Conservation (phyloP, 495 filamentous ascomycete species). For the Talaromyces borbonicus region DNA sequence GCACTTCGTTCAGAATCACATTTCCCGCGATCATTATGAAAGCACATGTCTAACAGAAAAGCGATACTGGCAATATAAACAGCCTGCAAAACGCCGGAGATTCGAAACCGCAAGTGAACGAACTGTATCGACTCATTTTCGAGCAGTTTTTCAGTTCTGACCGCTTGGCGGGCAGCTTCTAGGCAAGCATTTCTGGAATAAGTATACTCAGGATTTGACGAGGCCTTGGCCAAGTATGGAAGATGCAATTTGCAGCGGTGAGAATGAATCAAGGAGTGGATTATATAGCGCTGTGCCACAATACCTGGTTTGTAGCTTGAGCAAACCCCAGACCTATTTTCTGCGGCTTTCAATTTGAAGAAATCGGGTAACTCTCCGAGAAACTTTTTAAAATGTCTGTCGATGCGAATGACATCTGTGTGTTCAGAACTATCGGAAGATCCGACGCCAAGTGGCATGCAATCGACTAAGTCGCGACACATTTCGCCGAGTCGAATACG, state of each 20-base stretch:
- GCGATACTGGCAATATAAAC: constrained; percentile 30
- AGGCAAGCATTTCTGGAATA: constrained; percentile 27
- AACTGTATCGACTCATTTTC: constrained; percentile 15
- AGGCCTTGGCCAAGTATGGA: constrained; percentile 21
- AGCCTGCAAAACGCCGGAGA: constrained; percentile 20
- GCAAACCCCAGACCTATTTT: background rate
- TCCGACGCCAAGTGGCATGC: constrained; percentile 14
- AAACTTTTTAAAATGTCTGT: constrained; percentile 21
- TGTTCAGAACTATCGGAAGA: constrained; percentile 9
- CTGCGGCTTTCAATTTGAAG: constrained; percentile 7
- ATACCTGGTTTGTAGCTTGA: constrained; percentile 11
- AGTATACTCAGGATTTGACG: constrained; percentile 16
- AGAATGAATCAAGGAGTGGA: constrained; percentile 23
- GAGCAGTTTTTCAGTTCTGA: constrained; percentile 19
- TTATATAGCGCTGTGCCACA: constrained; percentile 22
- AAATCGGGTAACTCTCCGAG: constrained; percentile 16
- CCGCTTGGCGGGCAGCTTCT: constrained; percentile 23
- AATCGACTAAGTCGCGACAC: constrained; percentile 33
- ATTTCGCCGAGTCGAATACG: constrained; percentile 36
- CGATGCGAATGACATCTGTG: constrained; percentile 19
- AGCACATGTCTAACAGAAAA: constrained; percentile 25
- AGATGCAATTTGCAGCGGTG: constrained; percentile 34
- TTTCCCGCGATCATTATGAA: constrained; percentile 15
- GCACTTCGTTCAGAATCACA: constrained; percentile 7
- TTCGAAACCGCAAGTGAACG: constrained; percentile 12